Evolutionary conservation across 1,284 basidiomycete species (phyloP), one percentile per base, ranked within the genome.

Genomic region (Irpex sp.): DNA sequence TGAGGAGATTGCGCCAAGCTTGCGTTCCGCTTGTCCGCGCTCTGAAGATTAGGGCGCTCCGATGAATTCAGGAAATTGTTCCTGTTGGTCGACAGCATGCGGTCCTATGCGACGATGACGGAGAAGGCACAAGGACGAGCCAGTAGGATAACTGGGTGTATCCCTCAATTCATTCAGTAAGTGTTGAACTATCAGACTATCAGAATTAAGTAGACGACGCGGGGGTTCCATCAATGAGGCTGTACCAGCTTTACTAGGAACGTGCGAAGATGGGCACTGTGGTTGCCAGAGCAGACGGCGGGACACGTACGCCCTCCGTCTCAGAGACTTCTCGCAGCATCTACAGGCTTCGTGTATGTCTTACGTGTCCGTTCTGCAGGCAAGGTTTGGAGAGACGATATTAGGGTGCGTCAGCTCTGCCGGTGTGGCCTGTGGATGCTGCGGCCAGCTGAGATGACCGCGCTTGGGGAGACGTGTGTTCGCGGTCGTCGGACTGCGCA

Each of bases 251-350:
- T 51, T 51, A 8, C 55, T 26, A n/a, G 13, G 15, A 34, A 57
- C 21, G 55, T 57, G 48, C 58, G 17, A 55, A 57, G 34, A 58
- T 55, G 47, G 6, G 44, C 13, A 21, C 26, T 36, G 2, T 54
- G 19, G 62, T 31, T 34, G 40, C 4, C 48, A 38, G 55, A 38
- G 38, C 13, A 57, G 38, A 37, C 37, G 54, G 15, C n/a, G 21
- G 37, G 57, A 51, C 19, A 21, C 49, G 49, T 51, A 8, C 19
- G 2, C 17, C 57, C n/a, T 9, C 11, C 6, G 51, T 5, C 59
- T 51, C 2, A 17, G 49, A 51, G 11, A 2, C 56, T 64, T 64
- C 63, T 64, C 47, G 63, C 63, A 61, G 55, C 63, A 61, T 64
- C 63, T 55, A 61, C 56, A 21, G 8, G 59, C 59, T 58, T 64